Evolutionary conservation across 2,329 filamentous ascomycete genomes (phyloP).

Genomic region (Dactylellina leptospora): DNA sequence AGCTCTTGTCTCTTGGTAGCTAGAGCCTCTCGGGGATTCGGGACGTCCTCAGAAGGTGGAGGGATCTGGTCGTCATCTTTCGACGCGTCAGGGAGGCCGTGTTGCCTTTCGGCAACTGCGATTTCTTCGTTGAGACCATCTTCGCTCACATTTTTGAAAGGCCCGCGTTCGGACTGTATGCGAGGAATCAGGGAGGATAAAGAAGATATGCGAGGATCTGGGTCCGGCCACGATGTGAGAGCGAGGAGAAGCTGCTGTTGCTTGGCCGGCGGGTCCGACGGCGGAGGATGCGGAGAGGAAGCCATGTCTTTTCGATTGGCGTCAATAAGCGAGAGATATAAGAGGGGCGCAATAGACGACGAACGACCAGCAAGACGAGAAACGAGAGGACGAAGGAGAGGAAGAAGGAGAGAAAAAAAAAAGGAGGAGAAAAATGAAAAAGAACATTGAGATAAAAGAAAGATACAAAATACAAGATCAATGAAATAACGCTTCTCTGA

Average conservation of each 20-base stretch:
- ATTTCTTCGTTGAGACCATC: constrained; percentile 76
- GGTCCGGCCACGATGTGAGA: constrained; percentile 55
- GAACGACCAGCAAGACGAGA: not conserved
- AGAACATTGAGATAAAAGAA: not conserved
- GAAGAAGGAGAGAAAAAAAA: not conserved
- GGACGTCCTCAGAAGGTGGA: constrained; percentile 31
- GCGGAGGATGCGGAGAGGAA: not conserved
- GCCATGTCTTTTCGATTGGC: not conserved
- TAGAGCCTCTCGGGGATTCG: constrained; percentile 35
- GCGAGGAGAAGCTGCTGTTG: constrained; percentile 54
- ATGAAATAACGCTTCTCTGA: no score
- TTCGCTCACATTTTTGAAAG: constrained; percentile 82
- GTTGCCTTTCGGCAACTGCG: constrained; percentile 41
- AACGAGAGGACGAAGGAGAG: not conserved
- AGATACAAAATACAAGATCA: not conserved
- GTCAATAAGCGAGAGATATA: not conserved
- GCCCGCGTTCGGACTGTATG: constrained; percentile 79
- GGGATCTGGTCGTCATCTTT: constrained; percentile 54
- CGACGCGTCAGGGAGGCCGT: constrained; percentile 31
- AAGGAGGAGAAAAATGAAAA: not conserved
- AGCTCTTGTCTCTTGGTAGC: constrained; percentile 40
- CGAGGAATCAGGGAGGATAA: constrained; percentile 80
- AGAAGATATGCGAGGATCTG: constrained; percentile 57
- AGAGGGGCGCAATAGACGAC: not conserved
- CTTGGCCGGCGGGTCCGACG: not conserved